These are phyloP conservation scores for Backusella westeae DNA, from an alignment of 192 early-diverging fungal species.

Conservation along the genomic window DNA sequence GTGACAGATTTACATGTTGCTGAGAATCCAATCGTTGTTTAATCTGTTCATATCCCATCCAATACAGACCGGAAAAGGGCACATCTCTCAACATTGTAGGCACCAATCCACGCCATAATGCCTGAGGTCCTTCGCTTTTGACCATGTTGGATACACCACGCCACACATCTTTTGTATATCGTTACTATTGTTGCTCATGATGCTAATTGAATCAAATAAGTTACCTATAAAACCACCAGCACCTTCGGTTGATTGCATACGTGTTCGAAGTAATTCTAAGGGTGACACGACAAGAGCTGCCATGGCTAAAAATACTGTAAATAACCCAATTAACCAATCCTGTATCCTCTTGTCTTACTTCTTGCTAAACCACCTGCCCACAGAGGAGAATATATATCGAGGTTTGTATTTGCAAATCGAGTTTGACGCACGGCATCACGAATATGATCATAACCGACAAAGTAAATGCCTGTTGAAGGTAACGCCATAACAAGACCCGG, in stretches of 20 bases:
- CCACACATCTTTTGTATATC: conserved; percentile 40
- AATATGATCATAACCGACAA: conserved; percentile 90
- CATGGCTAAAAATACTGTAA: conserved; percentile 43
- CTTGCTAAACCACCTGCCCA: conserved; percentile 78
- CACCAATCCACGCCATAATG: conserved; percentile 86
- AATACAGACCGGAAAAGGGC: conserved; percentile 95
- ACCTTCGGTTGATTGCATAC: conserved; percentile 78
- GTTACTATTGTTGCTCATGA: background rate
- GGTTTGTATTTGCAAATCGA: conserved; percentile 27
- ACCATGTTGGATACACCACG: conserved; percentile 62
- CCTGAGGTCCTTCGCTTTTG: conserved; percentile 47
- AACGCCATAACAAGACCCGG: conserved; percentile 88
- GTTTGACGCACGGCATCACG: conserved; percentile 49
- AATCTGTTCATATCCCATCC: conserved; percentile 84
- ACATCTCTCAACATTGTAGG: conserved; percentile 95
- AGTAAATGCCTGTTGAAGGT: conserved; percentile 91
- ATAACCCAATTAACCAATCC: background rate
- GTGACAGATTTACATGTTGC: conserved; percentile 26
- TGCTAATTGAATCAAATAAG: background rate
- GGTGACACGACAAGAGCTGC: conserved; percentile 87
- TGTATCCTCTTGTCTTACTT: conserved; percentile 38
- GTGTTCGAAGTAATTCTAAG: conserved; percentile 86
- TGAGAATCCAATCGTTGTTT: conserved; percentile 43
- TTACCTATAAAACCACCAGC: conserved; percentile 49
- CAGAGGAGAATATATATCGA: conserved; percentile 64